Evolutionary conservation across 148 eudicot genomes (phyloP), one percentile per base, ranked within the genome.

Genomic region (Dysphania ambrosioides): DNA sequence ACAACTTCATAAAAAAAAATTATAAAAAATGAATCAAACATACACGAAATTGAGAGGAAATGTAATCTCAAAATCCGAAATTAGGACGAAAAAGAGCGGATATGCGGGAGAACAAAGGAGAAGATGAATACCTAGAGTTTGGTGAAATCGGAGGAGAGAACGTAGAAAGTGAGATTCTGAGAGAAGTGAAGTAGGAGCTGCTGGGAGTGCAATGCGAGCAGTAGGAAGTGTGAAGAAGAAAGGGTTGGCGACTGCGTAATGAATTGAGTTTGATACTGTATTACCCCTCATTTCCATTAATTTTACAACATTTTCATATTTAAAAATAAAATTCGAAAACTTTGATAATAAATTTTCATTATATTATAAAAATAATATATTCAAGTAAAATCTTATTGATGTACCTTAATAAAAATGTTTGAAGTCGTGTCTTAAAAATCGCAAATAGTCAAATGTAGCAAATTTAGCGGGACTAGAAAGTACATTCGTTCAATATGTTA

Each of bases 41-140:
- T 0, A 8, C n/a, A n/a, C n/a, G n/a, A n/a, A n/a, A 23, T 26
- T n/a, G 0, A 31, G 56, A n/a, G n/a, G n/a, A n/a, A n/a, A n/a
- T n/a, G n/a, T n/a, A n/a, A n/a, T n/a, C n/a, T 32, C 10, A 8
- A 76, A 60, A 23, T 69, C 74, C 21, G 32, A 42, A 59, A 60
- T 40, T 59, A n/a, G 16, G 60, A 69, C 1, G 58, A 76, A 57
- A 32, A 0, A 15, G 41, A 4, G 42, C 51, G 42, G 35, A 34
- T n/a, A 5, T 4, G 42, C 8, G 19, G 38, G 15, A 34, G 57
- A 42, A 41, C n/a, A n/a, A 18, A 6, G 8, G 8, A 5, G 38
- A 9, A n/a, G 4, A 35, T 1, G 70, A 66, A 1, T 19, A 10
- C 56, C 68, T 77, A 77, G 79, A 74, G 79, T 77, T 77, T 59